A percentile compares a stretch with the other conserved stretches of the same genome.
Evolutionary conservation across 345 rosid species (phyloP).

Genomic region (Eutrema heterophyllum): DNA sequence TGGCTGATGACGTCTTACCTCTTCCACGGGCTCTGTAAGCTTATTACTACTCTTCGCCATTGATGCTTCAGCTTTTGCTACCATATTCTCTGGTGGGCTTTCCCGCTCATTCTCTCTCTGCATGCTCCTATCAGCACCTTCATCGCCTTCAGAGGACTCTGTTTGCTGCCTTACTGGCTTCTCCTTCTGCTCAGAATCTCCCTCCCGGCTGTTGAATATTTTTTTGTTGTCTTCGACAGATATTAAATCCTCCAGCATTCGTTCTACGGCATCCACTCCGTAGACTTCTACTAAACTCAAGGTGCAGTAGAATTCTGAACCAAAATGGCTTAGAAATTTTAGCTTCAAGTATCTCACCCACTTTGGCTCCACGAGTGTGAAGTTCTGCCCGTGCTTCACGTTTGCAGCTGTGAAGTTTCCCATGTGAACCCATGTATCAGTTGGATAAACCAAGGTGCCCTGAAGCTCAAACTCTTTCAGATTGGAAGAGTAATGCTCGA

Average conservation of each 20-base stretch:
- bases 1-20: conserved; percentile 63
- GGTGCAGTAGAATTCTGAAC: conserved; percentile 94
- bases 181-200: conserved; percentile 41
- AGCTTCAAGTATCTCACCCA: conserved; percentile 88
- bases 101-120: conserved; percentile 36
- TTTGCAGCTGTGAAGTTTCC: conserved; percentile 86
- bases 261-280: conserved; percentile 95
- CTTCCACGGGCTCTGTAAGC: conserved; percentile 50
- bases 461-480: conserved; percentile 76
- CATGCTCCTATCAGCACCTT: conserved; percentile 26
- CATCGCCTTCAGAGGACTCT: conserved; percentile 38
- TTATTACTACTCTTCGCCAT: conserved; percentile 31
- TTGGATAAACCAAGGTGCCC: conserved; percentile 86
- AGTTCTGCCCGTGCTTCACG: conserved; percentile 68
- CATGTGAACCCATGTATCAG: conserved; percentile 74
- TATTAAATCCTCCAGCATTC: conserved; percentile 92
- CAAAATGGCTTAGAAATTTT: conserved; percentile 67
- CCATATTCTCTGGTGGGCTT: conserved; percentile 27
- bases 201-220: conserved; percentile 32
- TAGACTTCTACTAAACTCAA: conserved; percentile 74
- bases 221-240: conserved; percentile 46
- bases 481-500: conserved; percentile 93
- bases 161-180: conserved; percentile 25
- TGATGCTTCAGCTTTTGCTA: conserved; percentile 36
- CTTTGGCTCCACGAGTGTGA: conserved; percentile 62